A percentile compares a stretch with the other conserved stretches of the same genome.
Conservation (phyloP, 1,139 yeast genomes). For the Groenewaldozyma sp. region DNA sequence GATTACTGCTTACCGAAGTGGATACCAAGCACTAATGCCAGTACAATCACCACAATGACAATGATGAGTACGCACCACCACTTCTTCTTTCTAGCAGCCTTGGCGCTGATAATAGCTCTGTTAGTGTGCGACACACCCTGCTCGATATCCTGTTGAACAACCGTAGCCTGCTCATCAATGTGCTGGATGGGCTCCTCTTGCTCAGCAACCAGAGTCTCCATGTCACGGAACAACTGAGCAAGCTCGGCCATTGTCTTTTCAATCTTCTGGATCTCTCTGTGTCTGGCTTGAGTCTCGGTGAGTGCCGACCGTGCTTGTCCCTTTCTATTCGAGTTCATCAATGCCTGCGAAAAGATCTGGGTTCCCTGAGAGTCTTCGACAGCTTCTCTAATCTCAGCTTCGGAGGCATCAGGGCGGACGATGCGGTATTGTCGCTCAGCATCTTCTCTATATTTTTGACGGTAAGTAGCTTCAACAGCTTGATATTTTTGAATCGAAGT, state of each 20-base stretch:
- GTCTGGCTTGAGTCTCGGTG: slow-evolving; percentile 94
- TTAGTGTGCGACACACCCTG: slow-evolving; percentile 92
- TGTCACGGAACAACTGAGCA: slow-evolving; percentile 88
- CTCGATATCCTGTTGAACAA: slow-evolving; percentile 86
- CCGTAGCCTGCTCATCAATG: slow-evolving; percentile 69
- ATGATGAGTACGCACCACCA: slow-evolving; percentile 74
- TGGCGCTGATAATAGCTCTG: slow-evolving; percentile 82
- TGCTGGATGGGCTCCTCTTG: slow-evolving; percentile 85
- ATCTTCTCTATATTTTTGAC: slow-evolving; percentile 75
- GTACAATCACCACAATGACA: slow-evolving; percentile 56
- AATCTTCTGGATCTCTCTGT: slow-evolving; percentile 87
- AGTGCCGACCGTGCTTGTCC: slow-evolving; percentile 96
- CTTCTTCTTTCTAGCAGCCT: slow-evolving; percentile 85
- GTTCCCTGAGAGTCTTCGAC: slow-evolving; percentile 78
- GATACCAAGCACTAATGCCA: slow-evolving; percentile 43
- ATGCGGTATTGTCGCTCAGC: slow-evolving; percentile 91
- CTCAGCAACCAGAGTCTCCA: slow-evolving; percentile 94
- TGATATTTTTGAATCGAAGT: slow-evolving; percentile 80
- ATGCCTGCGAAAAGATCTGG: slow-evolving; percentile 90
- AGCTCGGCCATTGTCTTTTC: slow-evolving; percentile 95
- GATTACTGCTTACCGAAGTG: slow-evolving; percentile 13
- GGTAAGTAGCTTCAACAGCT: slow-evolving; percentile 76
- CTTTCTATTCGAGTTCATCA: slow-evolving; percentile 83
- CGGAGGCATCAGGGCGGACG: slow-evolving; percentile 88
- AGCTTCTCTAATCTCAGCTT: slow-evolving; percentile 73